Evolutionary conservation across 1,284 basidiomycete species (phyloP).

Genomic region (Pseudozyma thailandica): DNA sequence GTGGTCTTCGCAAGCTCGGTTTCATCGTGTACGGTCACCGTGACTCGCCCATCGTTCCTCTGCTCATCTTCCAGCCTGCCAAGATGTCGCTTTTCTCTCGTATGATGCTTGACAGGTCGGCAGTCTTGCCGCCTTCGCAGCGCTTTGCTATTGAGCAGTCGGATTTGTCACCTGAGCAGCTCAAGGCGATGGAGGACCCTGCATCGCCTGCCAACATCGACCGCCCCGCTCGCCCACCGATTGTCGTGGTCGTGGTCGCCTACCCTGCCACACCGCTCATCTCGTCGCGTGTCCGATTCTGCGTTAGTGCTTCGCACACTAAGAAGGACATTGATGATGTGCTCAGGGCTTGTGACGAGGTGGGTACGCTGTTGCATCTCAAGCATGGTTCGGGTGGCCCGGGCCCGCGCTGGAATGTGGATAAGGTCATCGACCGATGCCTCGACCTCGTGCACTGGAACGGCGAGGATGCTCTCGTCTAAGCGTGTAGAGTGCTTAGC

Average conservation of each 20-base stretch:
- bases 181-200: slow-evolving; percentile 46
- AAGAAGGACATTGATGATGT: slow-evolving; percentile 94
- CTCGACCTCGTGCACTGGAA: slow-evolving; percentile 77
- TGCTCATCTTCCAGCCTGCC: slow-evolving; percentile 89
- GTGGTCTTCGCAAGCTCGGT: slow-evolving; percentile 87
- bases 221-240: slow-evolving; percentile 55
- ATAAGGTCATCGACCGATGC: slow-evolving; percentile 80
- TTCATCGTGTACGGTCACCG: slow-evolving; percentile 96
- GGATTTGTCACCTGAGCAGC: slow-evolving; percentile 43
- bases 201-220: slow-evolving; percentile 37
- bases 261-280: slow-evolving; percentile 88
- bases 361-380: slow-evolving; percentile 86
- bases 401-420: slow-evolving; percentile 82
- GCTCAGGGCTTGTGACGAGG: slow-evolving; percentile 88
- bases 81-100: slow-evolving; percentile 66
- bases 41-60: slow-evolving; percentile 91
- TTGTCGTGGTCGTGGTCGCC: slow-evolving; percentile 65
- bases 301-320: slow-evolving; percentile 92
- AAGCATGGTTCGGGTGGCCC: slow-evolving; percentile 75
- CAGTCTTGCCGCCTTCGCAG: slow-evolving; percentile 58
- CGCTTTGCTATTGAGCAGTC: slow-evolving; percentile 48
- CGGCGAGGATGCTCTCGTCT: slow-evolving; percentile 53
- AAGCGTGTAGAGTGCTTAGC: background rate
- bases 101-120: slow-evolving; percentile 64
- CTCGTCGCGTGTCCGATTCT: slow-evolving; percentile 90